These are phyloP conservation scores for Starmerella riodocensis DNA, from an alignment of 805 yeast species.

Conservation along the genomic window DNA sequence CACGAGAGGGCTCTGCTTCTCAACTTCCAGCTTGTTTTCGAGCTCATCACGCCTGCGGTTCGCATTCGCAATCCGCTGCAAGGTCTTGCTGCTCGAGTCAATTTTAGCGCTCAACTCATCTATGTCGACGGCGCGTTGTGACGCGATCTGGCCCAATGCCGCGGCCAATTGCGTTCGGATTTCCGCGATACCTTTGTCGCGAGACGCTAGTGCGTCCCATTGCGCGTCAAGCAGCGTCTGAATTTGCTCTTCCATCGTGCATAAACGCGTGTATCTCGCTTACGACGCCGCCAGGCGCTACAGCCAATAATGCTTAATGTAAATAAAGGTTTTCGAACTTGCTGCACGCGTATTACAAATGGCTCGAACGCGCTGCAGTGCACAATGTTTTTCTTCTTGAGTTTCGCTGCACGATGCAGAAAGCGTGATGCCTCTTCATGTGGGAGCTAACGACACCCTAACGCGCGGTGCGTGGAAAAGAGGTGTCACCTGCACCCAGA, in stretches of 20 bases:
- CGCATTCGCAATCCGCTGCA: slow-evolving; percentile 2
- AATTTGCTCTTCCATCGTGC: slow-evolving; percentile 13
- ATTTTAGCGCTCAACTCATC: not conserved
- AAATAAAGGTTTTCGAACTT: no score
- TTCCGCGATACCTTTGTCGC: slow-evolving; percentile 6
- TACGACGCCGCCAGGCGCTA: no score
- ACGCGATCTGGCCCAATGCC: slow-evolving; percentile 9
- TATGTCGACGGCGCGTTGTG: slow-evolving; percentile 1
- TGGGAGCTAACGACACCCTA: no score
- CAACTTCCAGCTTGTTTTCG: slow-evolving; percentile 5
- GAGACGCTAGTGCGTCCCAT: slow-evolving; percentile 20
- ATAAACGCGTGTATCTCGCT: no score
- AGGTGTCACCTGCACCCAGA: no score
- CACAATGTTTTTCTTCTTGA: not conserved
- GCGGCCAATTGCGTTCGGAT: slow-evolving; percentile 9
- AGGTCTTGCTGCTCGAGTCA: not conserved
- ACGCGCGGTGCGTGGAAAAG: no score
- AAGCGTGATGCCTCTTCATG: not conserved
- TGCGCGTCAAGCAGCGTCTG: slow-evolving; percentile 19
- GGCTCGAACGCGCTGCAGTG: no score
- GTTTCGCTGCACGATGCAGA: not conserved
- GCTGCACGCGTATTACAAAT: no score
- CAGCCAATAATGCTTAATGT: no score
- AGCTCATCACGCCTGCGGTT: slow-evolving; percentile 8
- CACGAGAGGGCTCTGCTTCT: slow-evolving; percentile 11